Base-by-base conservation (phyloP, 1,284 basidiomycete species). In the Irpex lacteus region DNA sequence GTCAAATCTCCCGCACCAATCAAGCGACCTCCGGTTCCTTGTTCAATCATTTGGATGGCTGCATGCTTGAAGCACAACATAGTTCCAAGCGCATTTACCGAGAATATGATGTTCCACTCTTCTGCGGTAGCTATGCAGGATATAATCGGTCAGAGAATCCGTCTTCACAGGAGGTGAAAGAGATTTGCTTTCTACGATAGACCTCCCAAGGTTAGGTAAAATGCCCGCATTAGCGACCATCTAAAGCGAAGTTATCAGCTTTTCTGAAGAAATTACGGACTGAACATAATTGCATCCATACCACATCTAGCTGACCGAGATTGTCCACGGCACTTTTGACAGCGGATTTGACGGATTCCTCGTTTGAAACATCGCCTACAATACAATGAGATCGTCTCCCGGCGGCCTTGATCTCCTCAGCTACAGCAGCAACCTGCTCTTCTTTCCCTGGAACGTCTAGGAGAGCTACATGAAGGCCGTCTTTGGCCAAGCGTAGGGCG, bases 171-270 rank as follows among this genome's bases (percentile, higher is more conserved):
- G 15, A 44, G 7, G 44, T 13, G 11, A 32, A 57, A 40, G 8
- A 19, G n/a, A 15, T 38, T 52, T n/a, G 58, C 60, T 36, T 18
- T 58, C 36, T 6, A 54, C 6, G 56, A 62, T 15, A 26, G 69
- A 59, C n/a, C 64, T 63, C 15, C 54, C 54, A 56, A 56, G 34
- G n/a, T 56, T 56, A 15, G 68, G 63, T 2, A 64, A 60, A 54
- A 77, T 70, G 0, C 74, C 75, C 0, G 75, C 75, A 65, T 77
- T 77, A 9, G 75, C 74, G 21, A 77, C 70, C 73, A 77, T 75
- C 72, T 73, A 26, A 19, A 61, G 32, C 34, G 40, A 44, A 44
- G 40, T 44, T 44, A 11, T 44, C 15, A 44, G 15, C 8, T 44
- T 15, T 9, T 44, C 40, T 11, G 15, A 9, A 44, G 15, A 11